A percentile compares a stretch with the other conserved stretches of the same genome.
These are phyloP conservation scores for Suhomyces panamericanus DNA, from an alignment of 1,139 yeast species.

Conservation along the genomic window DNA sequence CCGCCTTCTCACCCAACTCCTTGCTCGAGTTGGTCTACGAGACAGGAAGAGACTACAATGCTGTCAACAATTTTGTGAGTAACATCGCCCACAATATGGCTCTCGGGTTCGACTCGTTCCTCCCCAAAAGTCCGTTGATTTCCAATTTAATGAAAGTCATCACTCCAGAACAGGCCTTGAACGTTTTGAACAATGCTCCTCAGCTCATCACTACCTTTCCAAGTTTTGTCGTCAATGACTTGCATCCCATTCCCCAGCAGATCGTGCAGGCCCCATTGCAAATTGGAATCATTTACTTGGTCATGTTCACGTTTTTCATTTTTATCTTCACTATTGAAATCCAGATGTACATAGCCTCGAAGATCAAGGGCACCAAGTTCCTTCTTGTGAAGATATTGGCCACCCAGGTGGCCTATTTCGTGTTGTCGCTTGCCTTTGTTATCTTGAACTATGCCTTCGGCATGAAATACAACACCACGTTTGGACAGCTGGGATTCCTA, in stretches of 20 bases:
- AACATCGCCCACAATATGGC: slow-evolving; percentile 20
- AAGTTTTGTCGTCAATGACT: slow-evolving; percentile 20
- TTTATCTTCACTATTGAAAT: slow-evolving; percentile 29
- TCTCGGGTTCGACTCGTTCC: slow-evolving; percentile 16
- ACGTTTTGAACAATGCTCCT: slow-evolving; percentile 23
- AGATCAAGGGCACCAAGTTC: slow-evolving; percentile 39
- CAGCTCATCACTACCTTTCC: slow-evolving; percentile 27
- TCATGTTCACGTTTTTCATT: slow-evolving; percentile 35
- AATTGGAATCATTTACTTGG: slow-evolving; percentile 34
- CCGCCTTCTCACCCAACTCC: slow-evolving; percentile 18
- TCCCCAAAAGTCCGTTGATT: slow-evolving; percentile 24
- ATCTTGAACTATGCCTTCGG: slow-evolving; percentile 48
- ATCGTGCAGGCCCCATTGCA: slow-evolving; percentile 34
- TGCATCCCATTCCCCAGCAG: slow-evolving; percentile 25
- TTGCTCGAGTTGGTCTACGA: slow-evolving; percentile 30
- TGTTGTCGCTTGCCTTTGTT: slow-evolving; percentile 44
- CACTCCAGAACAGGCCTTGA: slow-evolving; percentile 19
- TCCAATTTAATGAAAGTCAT: slow-evolving; percentile 23
- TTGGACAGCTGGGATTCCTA: slow-evolving; percentile 51
- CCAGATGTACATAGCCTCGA: slow-evolving; percentile 30
- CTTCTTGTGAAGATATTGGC: slow-evolving; percentile 40
- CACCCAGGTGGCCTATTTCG: slow-evolving; percentile 44
- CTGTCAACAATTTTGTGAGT: slow-evolving; percentile 25
- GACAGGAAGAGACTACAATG: slow-evolving; percentile 36
- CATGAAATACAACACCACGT: slow-evolving; percentile 29